phyloP scores from a whole-genome alignment of 2,329 filamentous ascomycete species.

The Trichoderma afroharzianum region DNA sequence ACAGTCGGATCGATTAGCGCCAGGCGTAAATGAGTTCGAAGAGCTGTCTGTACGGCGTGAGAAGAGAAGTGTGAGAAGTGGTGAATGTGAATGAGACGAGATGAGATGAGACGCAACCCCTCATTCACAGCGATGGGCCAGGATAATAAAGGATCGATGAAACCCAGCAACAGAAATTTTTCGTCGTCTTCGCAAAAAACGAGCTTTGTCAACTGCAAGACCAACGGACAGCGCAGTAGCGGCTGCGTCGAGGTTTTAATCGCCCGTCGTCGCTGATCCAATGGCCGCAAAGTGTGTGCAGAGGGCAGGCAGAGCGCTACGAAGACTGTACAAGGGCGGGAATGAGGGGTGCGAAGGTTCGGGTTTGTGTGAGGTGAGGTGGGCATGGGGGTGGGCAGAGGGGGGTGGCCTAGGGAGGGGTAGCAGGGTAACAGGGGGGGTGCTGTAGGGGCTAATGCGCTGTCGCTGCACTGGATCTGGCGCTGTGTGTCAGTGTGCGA shows the following conservation, averaged over 20 bases:
- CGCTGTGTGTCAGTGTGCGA: slow-evolving; percentile 3
- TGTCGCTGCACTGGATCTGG: slow-evolving; percentile 5
- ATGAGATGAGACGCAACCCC: neutral
- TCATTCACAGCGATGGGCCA: neutral
- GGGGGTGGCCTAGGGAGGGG: neutral
- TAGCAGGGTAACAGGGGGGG: neutral
- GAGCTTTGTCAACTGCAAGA: slow-evolving; percentile 12
- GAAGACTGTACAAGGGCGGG: neutral
- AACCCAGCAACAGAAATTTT: neutral
- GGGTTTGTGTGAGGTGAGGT: slow-evolving; percentile 1
- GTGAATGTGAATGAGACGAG: neutral
- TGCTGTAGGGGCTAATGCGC: slow-evolving; percentile 9
- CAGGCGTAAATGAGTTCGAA: neutral
- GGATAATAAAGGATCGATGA: slow-evolving; percentile 4
- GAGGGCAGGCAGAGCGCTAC: slow-evolving; percentile 15
- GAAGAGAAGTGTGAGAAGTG: neutral
- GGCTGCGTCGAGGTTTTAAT: slow-evolving; percentile 25
- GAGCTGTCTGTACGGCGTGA: neutral
- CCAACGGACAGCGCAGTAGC: slow-evolving; percentile 19
- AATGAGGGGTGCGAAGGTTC: slow-evolving; percentile 12
- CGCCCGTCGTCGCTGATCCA: slow-evolving; percentile 19
- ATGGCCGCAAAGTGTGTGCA: slow-evolving; percentile 22
- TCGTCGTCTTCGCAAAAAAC: neutral
- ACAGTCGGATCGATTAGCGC: slow-evolving; percentile 10
- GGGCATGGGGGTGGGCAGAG: neutral